These are phyloP conservation scores for Teratosphaeria destructans DNA, from an alignment of 2,329 filamentous ascomycete genomes.

Conservation along the genomic window DNA sequence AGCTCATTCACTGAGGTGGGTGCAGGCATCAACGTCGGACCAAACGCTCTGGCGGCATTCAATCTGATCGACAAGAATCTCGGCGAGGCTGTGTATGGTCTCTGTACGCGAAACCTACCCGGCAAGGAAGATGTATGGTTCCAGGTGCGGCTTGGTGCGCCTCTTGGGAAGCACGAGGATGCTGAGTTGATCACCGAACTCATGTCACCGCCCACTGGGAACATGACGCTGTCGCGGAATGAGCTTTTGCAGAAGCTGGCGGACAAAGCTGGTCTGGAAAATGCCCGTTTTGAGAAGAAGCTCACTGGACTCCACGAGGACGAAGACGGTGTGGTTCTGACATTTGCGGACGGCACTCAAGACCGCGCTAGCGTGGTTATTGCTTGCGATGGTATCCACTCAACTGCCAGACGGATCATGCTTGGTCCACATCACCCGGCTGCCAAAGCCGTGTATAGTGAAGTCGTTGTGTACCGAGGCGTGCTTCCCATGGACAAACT, in stretches of 20 bases:
- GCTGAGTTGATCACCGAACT: constrained; percentile 21
- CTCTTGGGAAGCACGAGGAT: constrained; percentile 10
- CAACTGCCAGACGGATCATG: constrained; percentile 42
- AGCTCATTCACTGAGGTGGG: constrained; percentile 47
- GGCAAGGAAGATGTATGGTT: constrained; percentile 31
- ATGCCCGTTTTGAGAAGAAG: constrained; percentile 14
- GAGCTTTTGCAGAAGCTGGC: constrained; percentile 36
- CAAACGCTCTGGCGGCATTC: constrained; percentile 88
- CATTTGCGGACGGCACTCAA: constrained; percentile 36
- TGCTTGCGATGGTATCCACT: constrained; percentile 57
- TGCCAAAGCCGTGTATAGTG: constrained; percentile 40
- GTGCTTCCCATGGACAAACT: constrained; percentile 50
- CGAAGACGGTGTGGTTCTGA: constrained; percentile 18
- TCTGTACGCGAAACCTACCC: constrained; percentile 29
- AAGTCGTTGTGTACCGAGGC: constrained; percentile 51
- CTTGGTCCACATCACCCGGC: constrained; percentile 39
- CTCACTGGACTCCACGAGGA: constrained; percentile 14
- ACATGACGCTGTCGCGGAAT: constrained; percentile 27
- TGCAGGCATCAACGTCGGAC: constrained; percentile 47
- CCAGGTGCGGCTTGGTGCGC: constrained; percentile 28
- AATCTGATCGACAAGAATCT: constrained; percentile 55
- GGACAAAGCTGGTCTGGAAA: constrained; percentile 8
- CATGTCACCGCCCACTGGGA: constrained; percentile 16
- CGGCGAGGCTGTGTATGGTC: constrained; percentile 23
- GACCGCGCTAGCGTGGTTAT: constrained; percentile 41